Base-by-base conservation (phyloP, 441 rosid species). In the Geranium incanum region DNA sequence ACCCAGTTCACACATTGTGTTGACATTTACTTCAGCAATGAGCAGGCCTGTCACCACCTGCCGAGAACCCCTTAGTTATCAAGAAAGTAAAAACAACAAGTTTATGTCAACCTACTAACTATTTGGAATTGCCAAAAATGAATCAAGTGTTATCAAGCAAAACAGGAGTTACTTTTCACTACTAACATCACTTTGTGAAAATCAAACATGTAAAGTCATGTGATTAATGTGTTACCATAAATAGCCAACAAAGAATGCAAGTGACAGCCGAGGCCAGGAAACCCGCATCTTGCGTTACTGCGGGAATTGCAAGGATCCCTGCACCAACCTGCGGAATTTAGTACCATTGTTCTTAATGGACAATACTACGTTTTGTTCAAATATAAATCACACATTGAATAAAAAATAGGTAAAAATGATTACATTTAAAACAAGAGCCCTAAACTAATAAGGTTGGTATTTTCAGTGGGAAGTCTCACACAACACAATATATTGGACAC, bases 11-110 rank as follows among this genome's bases (percentile, higher is more conserved):
- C 89, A 85, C 98, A 94, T 91, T 11, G 97, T 91, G 62, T 82
- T 89, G 73, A 89, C 92, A 80, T 91, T 94, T 41, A 94, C 96
- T 86, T 91, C 97, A 69, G 98, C 97, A 77, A 91, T 65, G 21
- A 94, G 92, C 81, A 94, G 78, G 67, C 98, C 97, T 8, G 97
- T 94, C 19, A 83, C 86, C 75, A 94, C 95, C 97, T 89, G 84
- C 76, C 65, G 3, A 11, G 19, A 45, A 55, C 6, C 19, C 21
- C 21, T 52, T 15, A 52, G 60, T 52, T n/a, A 45, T 45, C 55
- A 45, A 73, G 11, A 2, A 5, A 19, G n/a, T 11, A 55, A 18
- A 43, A 5, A 6, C 57, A 48, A 7, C 0, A 23, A 36, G 33
- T 39, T 39, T 38, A 38, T 38, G 41, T 6, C n/a, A 45, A 45